These are phyloP conservation scores for Strigomonas culicis DNA, from an alignment of 208 protist genomes.

Conservation along the genomic window DNA sequence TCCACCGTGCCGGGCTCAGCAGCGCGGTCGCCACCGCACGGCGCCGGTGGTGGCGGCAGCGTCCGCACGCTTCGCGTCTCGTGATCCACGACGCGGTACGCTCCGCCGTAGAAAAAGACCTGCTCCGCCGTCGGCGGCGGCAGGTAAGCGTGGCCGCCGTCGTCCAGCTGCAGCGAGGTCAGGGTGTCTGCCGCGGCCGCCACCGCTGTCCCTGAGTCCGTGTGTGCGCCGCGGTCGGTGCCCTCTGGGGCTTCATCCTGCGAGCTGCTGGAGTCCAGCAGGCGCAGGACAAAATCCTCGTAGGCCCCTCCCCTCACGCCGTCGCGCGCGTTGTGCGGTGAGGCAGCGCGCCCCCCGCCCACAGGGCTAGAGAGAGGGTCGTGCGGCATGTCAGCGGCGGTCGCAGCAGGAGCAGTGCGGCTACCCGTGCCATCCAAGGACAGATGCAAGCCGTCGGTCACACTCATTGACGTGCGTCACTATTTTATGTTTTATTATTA, in stretches of 20 bases:
- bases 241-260: neutral
- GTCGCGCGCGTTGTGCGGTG: too few relatives aligned
- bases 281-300: neutral
- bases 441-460: too few relatives aligned
- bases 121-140: neutral
- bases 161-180: neutral
- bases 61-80: neutral
- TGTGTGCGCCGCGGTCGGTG: too few relatives aligned
- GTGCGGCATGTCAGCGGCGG: too few relatives aligned
- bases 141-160: neutral
- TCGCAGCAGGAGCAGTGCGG: neutral
- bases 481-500: too few relatives aligned
- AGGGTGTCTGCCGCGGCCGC: neutral
- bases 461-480: too few relatives aligned
- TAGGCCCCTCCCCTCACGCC: neutral
- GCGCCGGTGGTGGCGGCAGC: neutral
- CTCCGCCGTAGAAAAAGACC: neutral
- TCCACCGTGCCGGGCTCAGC: neutral
- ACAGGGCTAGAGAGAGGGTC: neutral
- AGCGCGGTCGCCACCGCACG: neutral
- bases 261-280: neutral
- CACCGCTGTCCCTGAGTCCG: too few relatives aligned
- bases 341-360: too few relatives aligned
- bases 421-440: too few relatives aligned
- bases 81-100: neutral